Conservation (phyloP, 2,329 filamentous ascomycete species). For the Akanthomyces dipterigenus region DNA sequence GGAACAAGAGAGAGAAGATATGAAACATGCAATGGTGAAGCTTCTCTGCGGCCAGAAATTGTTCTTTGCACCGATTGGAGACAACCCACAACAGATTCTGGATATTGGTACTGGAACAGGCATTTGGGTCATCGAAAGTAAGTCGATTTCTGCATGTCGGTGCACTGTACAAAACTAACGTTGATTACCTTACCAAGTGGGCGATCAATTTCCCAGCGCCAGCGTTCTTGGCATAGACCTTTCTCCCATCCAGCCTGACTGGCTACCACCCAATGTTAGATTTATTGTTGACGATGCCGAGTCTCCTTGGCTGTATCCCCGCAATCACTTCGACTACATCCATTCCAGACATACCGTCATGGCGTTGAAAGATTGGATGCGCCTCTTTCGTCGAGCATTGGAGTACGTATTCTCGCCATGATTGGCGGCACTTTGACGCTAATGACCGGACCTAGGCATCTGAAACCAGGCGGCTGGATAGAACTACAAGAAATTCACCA, state of each 20-base stretch:
- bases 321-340: conserved; percentile 53
- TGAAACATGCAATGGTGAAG: conserved; percentile 49
- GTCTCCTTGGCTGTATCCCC: conserved; percentile 47
- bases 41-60: conserved; percentile 40
- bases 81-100: conserved; percentile 42
- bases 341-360: conserved; percentile 52
- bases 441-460: conserved; percentile 29
- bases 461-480: conserved; percentile 49
- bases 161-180: conserved; percentile 11
- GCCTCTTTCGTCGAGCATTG: conserved; percentile 37
- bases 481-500: conserved; percentile 50
- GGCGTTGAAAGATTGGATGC: conserved; percentile 50
- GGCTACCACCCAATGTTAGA: conserved; percentile 48
- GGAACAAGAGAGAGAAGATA: conserved; percentile 52
- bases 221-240: conserved; percentile 39
- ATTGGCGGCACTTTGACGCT: not conserved
- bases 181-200: conserved; percentile 30
- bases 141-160: not conserved
- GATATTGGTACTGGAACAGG: conserved; percentile 54
- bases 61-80: conserved; percentile 45
- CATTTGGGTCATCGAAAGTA: conserved; percentile 52
- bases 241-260: conserved; percentile 43
- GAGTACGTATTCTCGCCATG: conserved; percentile 32
- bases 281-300: conserved; percentile 54
- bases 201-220: conserved; percentile 36